A percentile compares a stretch with the other conserved stretches of the same genome.
Evolutionary conservation across 129 eudicot species (phyloP).

Genomic region (Saposhnikovia divaricata): DNA sequence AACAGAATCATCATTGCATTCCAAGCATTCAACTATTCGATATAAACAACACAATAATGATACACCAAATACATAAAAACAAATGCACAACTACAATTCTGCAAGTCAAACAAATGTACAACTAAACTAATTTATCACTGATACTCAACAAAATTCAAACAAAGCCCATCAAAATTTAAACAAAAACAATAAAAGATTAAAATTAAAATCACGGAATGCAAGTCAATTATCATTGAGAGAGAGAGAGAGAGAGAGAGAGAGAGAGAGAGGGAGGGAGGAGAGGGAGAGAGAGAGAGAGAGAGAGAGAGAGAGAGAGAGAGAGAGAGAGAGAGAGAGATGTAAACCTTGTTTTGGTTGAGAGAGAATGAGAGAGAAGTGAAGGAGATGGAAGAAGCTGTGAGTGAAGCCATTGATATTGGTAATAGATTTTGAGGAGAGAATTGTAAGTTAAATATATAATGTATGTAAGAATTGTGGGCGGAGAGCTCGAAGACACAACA

Average conservation of each 20-base stretch:
- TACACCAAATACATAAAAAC: background rate
- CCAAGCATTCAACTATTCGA: background rate
- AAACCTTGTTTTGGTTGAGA: slow-evolving; percentile 53
- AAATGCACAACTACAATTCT: background rate
- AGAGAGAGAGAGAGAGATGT: background rate
- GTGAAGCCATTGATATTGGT: slow-evolving; percentile 54
- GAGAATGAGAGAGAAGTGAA: slow-evolving; percentile 37
- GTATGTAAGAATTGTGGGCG: slow-evolving; percentile 21
- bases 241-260: background rate
- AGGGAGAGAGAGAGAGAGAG: background rate
- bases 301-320: background rate
- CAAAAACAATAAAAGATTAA: background rate
- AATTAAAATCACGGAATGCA: background rate
- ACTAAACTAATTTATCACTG: background rate
- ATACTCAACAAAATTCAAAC: background rate
- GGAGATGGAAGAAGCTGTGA: slow-evolving; percentile 41
- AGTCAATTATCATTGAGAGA: background rate
- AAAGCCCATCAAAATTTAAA: background rate
- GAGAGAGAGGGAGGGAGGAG: background rate
- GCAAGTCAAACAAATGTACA: background rate
- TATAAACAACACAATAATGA: background rate
- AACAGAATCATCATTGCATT: background rate
- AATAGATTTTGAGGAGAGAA: slow-evolving; percentile 12
- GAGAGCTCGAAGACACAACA: background rate
- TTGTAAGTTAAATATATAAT: background rate